Conservation (phyloP, 805 yeast genomes). For the Sugiyamaella americana region DNA sequence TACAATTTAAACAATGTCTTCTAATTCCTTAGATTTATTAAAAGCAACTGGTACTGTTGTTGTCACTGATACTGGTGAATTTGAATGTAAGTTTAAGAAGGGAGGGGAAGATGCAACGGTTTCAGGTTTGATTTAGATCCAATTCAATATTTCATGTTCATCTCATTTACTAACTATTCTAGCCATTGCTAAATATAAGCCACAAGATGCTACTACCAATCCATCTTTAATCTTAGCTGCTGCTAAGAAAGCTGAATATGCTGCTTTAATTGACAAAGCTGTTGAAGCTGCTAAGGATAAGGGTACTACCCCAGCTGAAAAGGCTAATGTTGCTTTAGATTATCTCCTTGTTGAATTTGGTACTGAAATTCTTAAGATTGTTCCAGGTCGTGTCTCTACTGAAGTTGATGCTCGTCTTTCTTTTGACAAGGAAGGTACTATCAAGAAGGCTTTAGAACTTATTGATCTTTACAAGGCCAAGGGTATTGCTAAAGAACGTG, state of each 20-base stretch:
- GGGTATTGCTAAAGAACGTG: constrained; percentile 85
- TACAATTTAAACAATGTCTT: constrained; percentile 10
- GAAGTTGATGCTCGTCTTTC: constrained; percentile 99
- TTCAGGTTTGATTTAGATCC: not conserved
- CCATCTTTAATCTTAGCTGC: constrained; percentile 97
- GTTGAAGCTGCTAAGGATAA: constrained; percentile 71
- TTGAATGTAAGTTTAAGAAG: constrained; percentile 50
- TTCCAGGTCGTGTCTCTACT: constrained; percentile 98
- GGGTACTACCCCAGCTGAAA: constrained; percentile 40
- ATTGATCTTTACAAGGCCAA: constrained; percentile 77
- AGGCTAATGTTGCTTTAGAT: constrained; percentile 81
- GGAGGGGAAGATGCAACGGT: not conserved
- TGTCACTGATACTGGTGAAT: constrained; percentile 99
- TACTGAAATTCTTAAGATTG: constrained; percentile 82
- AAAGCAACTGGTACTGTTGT: constrained; percentile 94
- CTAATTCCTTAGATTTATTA: constrained; percentile 80
- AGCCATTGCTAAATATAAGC: constrained; percentile 91
- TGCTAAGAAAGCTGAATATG: constrained; percentile 81
- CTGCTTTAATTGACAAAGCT: constrained; percentile 84
- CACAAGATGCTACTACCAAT: constrained; percentile 99
- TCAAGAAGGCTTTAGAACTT: constrained; percentile 88
- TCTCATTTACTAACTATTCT: not conserved
- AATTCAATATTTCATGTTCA: not conserved
- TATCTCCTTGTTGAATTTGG: constrained; percentile 94
- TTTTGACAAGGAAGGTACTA: constrained; percentile 88